Conservation (phyloP, 257 asterid genomes). For the Solanum okadae region DNA sequence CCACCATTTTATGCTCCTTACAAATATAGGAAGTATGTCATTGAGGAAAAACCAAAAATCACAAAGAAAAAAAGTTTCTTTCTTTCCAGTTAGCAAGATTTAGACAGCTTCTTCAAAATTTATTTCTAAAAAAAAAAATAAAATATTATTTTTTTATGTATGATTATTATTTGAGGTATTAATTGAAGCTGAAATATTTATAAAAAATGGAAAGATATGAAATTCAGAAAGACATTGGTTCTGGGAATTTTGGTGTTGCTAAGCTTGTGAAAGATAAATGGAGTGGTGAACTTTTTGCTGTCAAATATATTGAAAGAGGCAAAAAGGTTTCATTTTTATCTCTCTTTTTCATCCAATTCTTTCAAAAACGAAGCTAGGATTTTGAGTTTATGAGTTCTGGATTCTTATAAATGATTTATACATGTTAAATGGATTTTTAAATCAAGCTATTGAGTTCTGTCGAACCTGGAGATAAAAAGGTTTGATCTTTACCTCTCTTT, state of each 20-base stretch:
- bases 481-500: not conserved
- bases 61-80: not conserved
- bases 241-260: constrained; percentile 8
- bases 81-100: not conserved
- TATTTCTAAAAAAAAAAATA: not conserved
- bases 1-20: not conserved
- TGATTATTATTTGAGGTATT: not conserved
- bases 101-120: not conserved
- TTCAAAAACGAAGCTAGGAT: not conserved
- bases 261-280: constrained; percentile 12
- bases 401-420: not conserved
- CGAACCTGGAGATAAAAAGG: not conserved
- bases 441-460: not conserved
- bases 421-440: not conserved
- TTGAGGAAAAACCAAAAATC: not conserved
- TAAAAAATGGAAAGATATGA: constrained; percentile 1
- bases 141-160: not conserved
- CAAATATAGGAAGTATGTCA: not conserved
- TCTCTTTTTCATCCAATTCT: not conserved
- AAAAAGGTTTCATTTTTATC: constrained; percentile 20
- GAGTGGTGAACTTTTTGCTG: constrained; percentile 27
- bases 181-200: not conserved
- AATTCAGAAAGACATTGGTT: not conserved
- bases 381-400: not conserved
- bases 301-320: constrained; percentile 43